Base-by-base conservation (phyloP, 192 early-diverging fungal genomes). In the Mortierella alpina region DNA sequence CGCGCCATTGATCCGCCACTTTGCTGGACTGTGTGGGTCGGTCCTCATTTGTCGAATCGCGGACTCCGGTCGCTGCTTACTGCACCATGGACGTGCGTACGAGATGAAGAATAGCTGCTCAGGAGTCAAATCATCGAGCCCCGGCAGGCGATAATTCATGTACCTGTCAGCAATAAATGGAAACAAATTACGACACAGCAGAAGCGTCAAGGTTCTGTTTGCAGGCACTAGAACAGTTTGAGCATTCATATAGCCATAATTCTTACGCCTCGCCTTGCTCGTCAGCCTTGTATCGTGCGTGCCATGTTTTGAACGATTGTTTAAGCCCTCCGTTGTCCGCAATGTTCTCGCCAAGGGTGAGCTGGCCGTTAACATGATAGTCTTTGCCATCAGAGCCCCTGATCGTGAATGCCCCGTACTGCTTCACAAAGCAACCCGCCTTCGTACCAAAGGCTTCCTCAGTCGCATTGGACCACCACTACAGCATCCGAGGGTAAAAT, bases 401-500 rank as follows among this genome's bases (percentile, higher is more conserved):
- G 14, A 92, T 57, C 4, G 60, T 68, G 52, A 84, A 87, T 7
- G 82, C 63, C 15, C 61, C 52, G 70, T 93, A 93, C 75, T 93
- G 92, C 8, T 91, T 54, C 20, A 86, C 70, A 70, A 91, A 92
- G 65, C 92, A 94, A 55, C 84, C n/a, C 1, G 87, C 70, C 52
- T 82, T 82, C 14, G 80, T 57, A 0, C 85, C 64, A 58, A 91
- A 93, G 10, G 58, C 71, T 46, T 68, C 56, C 13, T 74, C 51
- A 0, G 91, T 92, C 54, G 74, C 61, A 17, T 89, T 85, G 3
- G 88, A 85, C 92, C 92, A 94, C 93, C 93, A 94, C 75, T 79
- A 65, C 42, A 50, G 1, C 31, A 31, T 1, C 31, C 31, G 31
- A 31, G 3, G 31, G 31, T 31, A 31, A 31, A 31, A 31, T 31